Conservation (phyloP, 2,329 filamentous ascomycete genomes). For the Curvularia verruculosa region DNA sequence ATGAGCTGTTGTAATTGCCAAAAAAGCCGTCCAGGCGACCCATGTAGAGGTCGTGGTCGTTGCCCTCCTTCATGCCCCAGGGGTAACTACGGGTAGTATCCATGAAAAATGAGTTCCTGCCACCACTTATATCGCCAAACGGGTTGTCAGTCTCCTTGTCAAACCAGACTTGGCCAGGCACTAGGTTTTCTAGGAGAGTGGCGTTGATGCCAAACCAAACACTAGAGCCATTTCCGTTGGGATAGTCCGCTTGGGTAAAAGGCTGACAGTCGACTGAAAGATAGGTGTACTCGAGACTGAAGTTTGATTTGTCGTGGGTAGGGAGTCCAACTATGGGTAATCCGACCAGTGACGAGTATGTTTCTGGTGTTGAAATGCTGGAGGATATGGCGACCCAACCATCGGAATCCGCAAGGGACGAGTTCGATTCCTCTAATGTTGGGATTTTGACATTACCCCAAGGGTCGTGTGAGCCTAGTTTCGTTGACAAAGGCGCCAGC, state of each 20-base stretch:
- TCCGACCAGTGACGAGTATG: constrained; percentile 39
- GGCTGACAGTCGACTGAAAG: constrained; percentile 22
- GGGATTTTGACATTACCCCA: constrained; percentile 49
- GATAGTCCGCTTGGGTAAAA: constrained; percentile 21
- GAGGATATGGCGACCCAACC: constrained; percentile 35
- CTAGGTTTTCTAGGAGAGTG: constrained; percentile 15
- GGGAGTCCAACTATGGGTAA: constrained; percentile 34
- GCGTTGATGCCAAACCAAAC: no score
- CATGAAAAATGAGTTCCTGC: constrained; percentile 26
- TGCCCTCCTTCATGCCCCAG: neutral
- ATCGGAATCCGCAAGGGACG: constrained; percentile 8
- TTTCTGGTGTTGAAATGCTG: constrained; percentile 21
- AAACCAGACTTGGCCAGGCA: constrained; percentile 27
- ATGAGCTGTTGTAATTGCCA: constrained; percentile 22
- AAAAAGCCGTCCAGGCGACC: constrained; percentile 28
- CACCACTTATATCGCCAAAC: constrained; percentile 5
- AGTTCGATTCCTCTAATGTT: neutral
- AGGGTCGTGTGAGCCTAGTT: constrained; percentile 32
- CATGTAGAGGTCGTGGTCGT: no score
- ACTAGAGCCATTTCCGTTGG: neutral
- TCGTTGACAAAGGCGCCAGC: constrained; percentile 27
- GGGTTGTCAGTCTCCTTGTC: constrained; percentile 22
- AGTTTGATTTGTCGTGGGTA: constrained; percentile 14
- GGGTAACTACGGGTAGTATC: constrained; percentile 25
- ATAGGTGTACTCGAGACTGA: constrained; percentile 33